phyloP scores from a whole-genome alignment of 495 filamentous ascomycete genomes.

The Penicillium manginii region DNA sequence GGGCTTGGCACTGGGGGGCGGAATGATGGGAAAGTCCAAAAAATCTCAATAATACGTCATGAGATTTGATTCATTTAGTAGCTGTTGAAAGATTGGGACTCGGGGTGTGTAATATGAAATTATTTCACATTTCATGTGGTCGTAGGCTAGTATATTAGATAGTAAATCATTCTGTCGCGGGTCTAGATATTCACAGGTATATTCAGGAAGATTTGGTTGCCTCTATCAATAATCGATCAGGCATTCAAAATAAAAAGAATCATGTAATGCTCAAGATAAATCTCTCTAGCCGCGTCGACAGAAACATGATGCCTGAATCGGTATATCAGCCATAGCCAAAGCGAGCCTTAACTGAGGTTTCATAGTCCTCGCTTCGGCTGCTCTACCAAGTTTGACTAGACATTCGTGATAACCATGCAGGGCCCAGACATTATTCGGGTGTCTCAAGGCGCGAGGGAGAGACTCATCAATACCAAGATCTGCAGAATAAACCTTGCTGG shows the following conservation, averaged over 20 bases:
- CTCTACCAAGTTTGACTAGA: slow-evolving; percentile 51
- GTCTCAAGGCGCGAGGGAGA: slow-evolving; percentile 59
- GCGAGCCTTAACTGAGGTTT: slow-evolving; percentile 53
- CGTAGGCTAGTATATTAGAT: too few species aligned
- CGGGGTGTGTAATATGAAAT: too few species aligned
- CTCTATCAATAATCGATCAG: not conserved
- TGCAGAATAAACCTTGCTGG: slow-evolving; percentile 57
- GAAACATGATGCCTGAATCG: slow-evolving; percentile 63
- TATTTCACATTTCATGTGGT: too few species aligned
- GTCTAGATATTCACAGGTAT: not conserved
- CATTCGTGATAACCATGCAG: slow-evolving; percentile 70
- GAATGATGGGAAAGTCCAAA: not conserved
- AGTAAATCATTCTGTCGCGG: too few species aligned
- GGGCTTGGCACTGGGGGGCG: slow-evolving; percentile 1
- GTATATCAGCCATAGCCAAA: slow-evolving; percentile 60
- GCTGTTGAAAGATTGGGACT: not conserved
- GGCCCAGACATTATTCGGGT: slow-evolving; percentile 71
- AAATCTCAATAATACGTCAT: slow-evolving; percentile 2
- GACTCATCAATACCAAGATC: slow-evolving; percentile 63
- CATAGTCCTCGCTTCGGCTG: slow-evolving; percentile 53
- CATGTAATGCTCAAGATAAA: not conserved
- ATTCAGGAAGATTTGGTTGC: not conserved
- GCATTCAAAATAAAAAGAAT: not conserved
- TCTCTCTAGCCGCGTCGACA: slow-evolving; percentile 45
- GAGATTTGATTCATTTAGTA: not conserved